Evolutionary conservation across 2,329 filamentous ascomycete genomes (phyloP).

Genomic region (Epichloe baconii): DNA sequence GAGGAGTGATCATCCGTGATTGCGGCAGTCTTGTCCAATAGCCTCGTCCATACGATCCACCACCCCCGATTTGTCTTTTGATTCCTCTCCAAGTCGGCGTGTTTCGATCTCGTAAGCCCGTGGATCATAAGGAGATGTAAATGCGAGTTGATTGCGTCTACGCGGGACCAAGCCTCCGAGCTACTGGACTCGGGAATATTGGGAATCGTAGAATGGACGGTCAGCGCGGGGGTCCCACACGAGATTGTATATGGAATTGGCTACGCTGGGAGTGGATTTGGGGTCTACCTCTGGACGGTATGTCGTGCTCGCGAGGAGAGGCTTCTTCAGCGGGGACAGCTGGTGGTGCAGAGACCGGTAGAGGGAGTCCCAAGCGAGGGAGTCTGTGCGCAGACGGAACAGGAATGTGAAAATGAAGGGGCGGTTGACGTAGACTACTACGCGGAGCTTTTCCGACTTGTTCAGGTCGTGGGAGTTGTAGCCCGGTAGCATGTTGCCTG

Average conservation of each 20-base stretch:
- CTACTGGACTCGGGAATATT: constrained; percentile 3
- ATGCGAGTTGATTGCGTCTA: constrained; percentile 53
- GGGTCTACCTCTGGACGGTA: constrained; percentile 37
- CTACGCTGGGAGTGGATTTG: constrained; percentile 10
- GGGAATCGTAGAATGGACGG: constrained; percentile 3
- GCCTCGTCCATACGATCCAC: constrained; percentile 56
- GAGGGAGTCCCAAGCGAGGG: constrained; percentile 39
- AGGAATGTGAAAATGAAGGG: constrained; percentile 71
- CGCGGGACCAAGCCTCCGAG: constrained; percentile 37
- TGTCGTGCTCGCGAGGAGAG: constrained; percentile 41
- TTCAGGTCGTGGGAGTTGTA: constrained; percentile 34
- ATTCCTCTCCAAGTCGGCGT: constrained; percentile 43
- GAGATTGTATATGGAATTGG: constrained; percentile 42
- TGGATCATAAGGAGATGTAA: constrained; percentile 49
- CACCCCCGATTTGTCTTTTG: constrained; percentile 54
- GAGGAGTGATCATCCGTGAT: constrained; percentile 5
- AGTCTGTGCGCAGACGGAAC: constrained; percentile 46
- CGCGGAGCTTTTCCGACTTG: constrained; percentile 45
- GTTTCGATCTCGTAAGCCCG: constrained; percentile 25
- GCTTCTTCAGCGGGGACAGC: constrained; percentile 43
- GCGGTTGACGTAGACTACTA: constrained; percentile 58
- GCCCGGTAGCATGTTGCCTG: constrained; percentile 20
- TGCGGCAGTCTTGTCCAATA: constrained; percentile 27
- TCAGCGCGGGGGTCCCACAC: constrained; percentile 41
- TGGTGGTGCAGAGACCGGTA: constrained; percentile 50